Evolutionary conservation across 1,284 basidiomycete species (phyloP).

Genomic region (Tilletia horrida): DNA sequence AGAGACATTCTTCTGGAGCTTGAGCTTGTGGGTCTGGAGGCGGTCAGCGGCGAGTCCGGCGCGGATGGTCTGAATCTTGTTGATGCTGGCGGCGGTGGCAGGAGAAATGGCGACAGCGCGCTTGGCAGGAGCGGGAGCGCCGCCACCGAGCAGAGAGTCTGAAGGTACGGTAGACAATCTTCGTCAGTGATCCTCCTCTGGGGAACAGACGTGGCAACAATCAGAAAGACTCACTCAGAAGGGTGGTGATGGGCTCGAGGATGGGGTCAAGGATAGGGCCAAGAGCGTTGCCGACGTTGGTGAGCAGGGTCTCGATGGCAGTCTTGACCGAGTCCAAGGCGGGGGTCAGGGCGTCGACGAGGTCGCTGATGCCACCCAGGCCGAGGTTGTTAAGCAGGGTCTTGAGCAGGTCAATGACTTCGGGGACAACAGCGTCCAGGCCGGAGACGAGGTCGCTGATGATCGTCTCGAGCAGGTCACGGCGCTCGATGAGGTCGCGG

Average conservation of each 20-base stretch:
- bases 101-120: not conserved
- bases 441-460: not conserved
- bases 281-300: not conserved
- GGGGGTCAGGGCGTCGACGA: conserved; percentile 1
- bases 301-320: not conserved
- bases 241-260: not conserved
- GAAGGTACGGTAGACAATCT: not conserved
- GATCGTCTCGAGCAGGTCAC: conserved; percentile 2
- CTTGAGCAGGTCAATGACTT: not conserved
- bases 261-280: conserved; percentile 6
- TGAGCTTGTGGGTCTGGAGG: not conserved
- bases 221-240: conserved; percentile 5
- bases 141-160: not conserved
- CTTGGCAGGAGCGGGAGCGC: not conserved
- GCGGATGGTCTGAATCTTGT: not conserved
- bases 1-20: not conserved
- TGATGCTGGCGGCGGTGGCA: not conserved
- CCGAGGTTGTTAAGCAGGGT: not conserved
- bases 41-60: not conserved
- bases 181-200: not conserved
- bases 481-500: conserved; percentile 3
- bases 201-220: no score
- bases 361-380: not conserved
- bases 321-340: not conserved
- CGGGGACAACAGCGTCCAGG: conserved; percentile 6